These are phyloP conservation scores for Kodamaea hsintzibuensis DNA, from an alignment of 805 yeast genomes.

Conservation along the genomic window DNA sequence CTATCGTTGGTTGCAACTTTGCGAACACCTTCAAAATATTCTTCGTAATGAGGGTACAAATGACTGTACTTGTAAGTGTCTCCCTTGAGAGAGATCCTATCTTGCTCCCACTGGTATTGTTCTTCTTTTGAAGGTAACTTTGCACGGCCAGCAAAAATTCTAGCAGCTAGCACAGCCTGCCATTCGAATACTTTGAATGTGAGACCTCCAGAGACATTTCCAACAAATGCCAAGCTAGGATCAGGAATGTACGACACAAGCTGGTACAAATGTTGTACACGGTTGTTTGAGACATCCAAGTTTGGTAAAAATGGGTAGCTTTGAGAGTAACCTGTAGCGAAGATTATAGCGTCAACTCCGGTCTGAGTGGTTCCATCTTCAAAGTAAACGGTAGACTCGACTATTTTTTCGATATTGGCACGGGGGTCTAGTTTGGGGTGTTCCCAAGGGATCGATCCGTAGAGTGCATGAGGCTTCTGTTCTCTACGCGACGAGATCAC, in stretches of 20 bases:
- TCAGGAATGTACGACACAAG: slow-evolving; percentile 35
- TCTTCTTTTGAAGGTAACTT: slow-evolving; percentile 28
- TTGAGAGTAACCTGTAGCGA: slow-evolving; percentile 27
- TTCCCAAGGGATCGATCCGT: slow-evolving; percentile 12
- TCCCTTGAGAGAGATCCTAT: slow-evolving; percentile 28
- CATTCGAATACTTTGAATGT: slow-evolving; percentile 43
- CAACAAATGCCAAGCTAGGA: slow-evolving; percentile 35
- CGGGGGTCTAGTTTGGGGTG: slow-evolving; percentile 13
- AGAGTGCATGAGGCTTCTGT: slow-evolving; percentile 5
- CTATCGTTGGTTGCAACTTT: slow-evolving; percentile 22
- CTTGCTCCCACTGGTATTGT: slow-evolving; percentile 31
- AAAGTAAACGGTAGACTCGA: slow-evolving; percentile 17
- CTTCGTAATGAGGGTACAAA: slow-evolving; percentile 21
- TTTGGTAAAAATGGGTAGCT: slow-evolving; percentile 23
- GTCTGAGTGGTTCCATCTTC: slow-evolving; percentile 18
- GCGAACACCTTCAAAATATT: slow-evolving; percentile 22
- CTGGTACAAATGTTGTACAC: slow-evolving; percentile 30
- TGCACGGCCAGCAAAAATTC: slow-evolving; percentile 32
- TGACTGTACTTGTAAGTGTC: slow-evolving; percentile 28
- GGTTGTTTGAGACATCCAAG: slow-evolving; percentile 26
- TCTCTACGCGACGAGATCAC: slow-evolving; percentile 21
- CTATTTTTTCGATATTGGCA: slow-evolving; percentile 10
- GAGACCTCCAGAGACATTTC: slow-evolving; percentile 39
- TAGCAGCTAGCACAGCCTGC: slow-evolving; percentile 38
- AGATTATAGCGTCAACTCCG: slow-evolving; percentile 21